Conservation (phyloP, 257 asterid genomes). For the Voacanga thouarsii region DNA sequence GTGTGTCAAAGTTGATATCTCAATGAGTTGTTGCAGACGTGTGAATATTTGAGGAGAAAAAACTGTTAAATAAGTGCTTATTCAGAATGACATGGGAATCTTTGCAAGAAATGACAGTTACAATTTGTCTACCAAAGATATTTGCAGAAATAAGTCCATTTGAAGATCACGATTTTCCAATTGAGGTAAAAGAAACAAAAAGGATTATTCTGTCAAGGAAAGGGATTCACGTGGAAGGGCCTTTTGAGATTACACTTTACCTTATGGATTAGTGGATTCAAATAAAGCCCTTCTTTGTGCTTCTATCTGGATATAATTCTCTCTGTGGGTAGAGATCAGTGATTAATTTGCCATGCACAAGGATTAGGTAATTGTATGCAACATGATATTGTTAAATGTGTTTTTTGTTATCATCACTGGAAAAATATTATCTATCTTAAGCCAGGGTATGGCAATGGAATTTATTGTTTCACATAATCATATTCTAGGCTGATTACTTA, state of each 20-base stretch:
- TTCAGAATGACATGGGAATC: background rate
- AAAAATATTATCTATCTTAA: background rate
- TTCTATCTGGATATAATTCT: background rate
- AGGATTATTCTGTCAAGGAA: background rate
- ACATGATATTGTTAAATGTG: background rate
- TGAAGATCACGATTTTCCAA: background rate
- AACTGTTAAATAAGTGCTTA: background rate
- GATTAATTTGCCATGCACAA: background rate
- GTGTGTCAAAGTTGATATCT: background rate
- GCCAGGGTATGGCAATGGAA: background rate
- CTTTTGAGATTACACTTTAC: background rate
- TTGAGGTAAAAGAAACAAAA: background rate
- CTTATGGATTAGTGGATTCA: background rate
- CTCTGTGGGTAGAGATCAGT: background rate
- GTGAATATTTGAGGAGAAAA: background rate
- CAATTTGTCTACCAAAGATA: background rate
- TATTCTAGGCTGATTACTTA: background rate
- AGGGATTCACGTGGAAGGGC: background rate
- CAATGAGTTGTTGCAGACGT: background rate
- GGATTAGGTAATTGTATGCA: background rate
- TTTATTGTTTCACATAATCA: background rate
- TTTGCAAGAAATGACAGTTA: background rate
- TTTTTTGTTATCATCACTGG: background rate
- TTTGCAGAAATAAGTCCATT: background rate
- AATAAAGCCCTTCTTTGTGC: background rate